Conservation (phyloP, 2,329 filamentous ascomycete genomes). For the Akanthomyces dipterigenus region DNA sequence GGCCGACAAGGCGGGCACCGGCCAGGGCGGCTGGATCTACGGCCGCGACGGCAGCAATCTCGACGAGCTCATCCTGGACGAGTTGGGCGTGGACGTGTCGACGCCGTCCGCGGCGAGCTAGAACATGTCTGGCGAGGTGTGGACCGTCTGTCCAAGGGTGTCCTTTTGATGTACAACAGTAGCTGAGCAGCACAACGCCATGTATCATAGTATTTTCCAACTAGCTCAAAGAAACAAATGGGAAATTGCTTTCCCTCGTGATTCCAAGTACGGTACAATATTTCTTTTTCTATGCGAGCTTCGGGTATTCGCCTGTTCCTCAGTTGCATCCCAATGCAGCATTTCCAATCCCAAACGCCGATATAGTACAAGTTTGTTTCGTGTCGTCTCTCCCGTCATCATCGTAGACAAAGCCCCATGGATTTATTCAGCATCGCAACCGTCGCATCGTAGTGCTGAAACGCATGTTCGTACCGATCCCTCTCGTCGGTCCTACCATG, state of each 20-base stretch:
- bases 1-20: conserved; percentile 68
- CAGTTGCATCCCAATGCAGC: background rate
- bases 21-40: conserved; percentile 77
- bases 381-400: conserved; percentile 13
- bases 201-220: background rate
- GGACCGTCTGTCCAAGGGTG: background rate
- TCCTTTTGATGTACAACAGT: background rate
- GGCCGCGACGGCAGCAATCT: conserved; percentile 73
- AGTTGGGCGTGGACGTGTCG: conserved; percentile 64
- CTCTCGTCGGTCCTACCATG: conserved; percentile 16
- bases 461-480: conserved; percentile 29
- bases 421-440: conserved; percentile 67
- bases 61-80: conserved; percentile 63
- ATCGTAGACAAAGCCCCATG: conserved; percentile 60
- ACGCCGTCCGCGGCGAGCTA: conserved; percentile 20
- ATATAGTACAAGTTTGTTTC: background rate
- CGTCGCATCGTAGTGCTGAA: conserved; percentile 61
- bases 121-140: background rate
- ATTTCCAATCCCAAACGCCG: background rate
- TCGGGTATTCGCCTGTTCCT: background rate
- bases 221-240: background rate
- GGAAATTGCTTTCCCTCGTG: background rate
- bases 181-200: background rate
- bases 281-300: background rate
- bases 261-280: background rate